Conservation (phyloP, 257 asterid species). For the Thymus quinquecostatus region DNA sequence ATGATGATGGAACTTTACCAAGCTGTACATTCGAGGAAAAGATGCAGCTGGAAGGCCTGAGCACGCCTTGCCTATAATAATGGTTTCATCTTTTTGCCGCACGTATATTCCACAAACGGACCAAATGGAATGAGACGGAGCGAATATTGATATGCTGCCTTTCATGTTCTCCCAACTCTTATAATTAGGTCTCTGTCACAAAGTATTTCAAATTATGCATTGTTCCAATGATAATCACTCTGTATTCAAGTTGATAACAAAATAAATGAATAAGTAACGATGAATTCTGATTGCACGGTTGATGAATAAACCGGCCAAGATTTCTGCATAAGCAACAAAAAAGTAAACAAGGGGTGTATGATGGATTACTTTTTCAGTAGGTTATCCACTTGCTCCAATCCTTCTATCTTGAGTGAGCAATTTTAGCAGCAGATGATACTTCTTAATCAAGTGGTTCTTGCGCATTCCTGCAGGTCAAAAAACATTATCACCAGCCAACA, state of each 20-base stretch:
- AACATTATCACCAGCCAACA: conserved; percentile 26
- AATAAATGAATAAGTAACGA: background rate
- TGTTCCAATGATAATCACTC: background rate
- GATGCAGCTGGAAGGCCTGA: conserved; percentile 28
- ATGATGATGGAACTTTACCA: conserved; percentile 26
- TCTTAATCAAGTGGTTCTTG: conserved; percentile 22
- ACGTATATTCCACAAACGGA: no score
- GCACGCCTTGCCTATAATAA: conserved; percentile 28
- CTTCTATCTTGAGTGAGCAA: conserved; percentile 33
- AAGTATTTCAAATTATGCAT: no score
- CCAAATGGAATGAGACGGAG: no score
- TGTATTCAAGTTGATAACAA: background rate
- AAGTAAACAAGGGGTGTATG: background rate
- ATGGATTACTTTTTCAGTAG: conserved; percentile 19
- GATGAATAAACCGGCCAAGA: background rate
- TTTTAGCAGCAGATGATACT: conserved; percentile 27
- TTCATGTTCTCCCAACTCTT: no score
- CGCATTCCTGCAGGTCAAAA: conserved; percentile 36
- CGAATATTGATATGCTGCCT: no score
- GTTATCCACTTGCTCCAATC: conserved; percentile 34
- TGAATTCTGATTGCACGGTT: background rate
- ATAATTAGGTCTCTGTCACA: no score
- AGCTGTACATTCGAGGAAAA: conserved; percentile 13
- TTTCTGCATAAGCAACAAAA: conserved; percentile 7
- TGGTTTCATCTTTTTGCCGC: background rate